Conservation (phyloP, 352 stramenopile species). For the Phytophthora meadii region DNA sequence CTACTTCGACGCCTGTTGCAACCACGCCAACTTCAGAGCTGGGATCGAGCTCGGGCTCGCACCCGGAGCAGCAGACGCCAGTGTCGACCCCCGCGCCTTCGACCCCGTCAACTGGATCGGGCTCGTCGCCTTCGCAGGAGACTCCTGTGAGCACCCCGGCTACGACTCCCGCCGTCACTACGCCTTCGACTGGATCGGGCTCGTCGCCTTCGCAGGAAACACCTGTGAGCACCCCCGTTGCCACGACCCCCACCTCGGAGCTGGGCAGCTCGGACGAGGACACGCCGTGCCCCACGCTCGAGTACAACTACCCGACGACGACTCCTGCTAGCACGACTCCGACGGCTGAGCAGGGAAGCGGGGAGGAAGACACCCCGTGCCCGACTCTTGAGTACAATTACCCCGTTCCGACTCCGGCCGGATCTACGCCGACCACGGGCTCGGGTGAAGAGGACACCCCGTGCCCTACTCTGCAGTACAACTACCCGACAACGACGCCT, state of each 20-base stretch:
- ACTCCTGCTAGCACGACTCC: conserved; percentile 6
- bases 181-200: conserved; percentile 10
- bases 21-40: conserved; percentile 13
- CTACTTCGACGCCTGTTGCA: conserved; percentile 15
- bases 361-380: conserved; percentile 7
- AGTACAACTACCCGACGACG: conserved; percentile 49
- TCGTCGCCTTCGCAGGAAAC: conserved; percentile 9
- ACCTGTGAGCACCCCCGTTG: conserved; percentile 8
- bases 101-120: conserved; percentile 2
- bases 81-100: neutral
- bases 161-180: neutral
- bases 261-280: conserved; percentile 21
- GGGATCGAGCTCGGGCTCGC: neutral
- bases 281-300: conserved; percentile 28
- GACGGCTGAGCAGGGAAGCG: conserved; percentile 4
- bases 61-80: conserved; percentile 5
- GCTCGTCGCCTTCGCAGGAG: conserved; percentile 15
- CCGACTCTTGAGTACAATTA: conserved; percentile 42
- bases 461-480: conserved; percentile 36
- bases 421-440: neutral
- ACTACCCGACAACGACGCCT: conserved; percentile 24
- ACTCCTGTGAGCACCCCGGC: conserved; percentile 5
- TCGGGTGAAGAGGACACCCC: conserved; percentile 8
- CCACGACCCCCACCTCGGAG: conserved; percentile 19
- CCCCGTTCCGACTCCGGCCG: conserved; percentile 4